Percentiles rank a stretch among this genome's conserved stretches.
These are phyloP conservation scores for Bocquillonia castaneifolia DNA, from an alignment of 441 rosid genomes.

Conservation along the genomic window DNA sequence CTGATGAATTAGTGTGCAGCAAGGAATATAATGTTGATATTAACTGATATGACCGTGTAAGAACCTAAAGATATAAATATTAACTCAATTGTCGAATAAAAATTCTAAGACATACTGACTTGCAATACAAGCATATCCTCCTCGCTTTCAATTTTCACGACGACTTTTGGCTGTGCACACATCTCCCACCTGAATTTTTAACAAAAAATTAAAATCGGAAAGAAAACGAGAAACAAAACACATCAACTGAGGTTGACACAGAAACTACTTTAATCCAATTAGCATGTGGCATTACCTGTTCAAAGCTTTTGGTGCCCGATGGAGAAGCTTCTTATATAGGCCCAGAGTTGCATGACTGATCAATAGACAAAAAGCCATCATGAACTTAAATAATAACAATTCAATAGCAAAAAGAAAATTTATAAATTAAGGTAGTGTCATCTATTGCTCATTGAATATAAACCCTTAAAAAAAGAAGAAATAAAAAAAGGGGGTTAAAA, in stretches of 20 bases:
- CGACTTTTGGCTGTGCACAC: conserved; percentile 93
- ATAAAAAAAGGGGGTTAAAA: background rate
- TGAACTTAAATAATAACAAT: conserved; percentile 7
- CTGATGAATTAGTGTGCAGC: too few relatives aligned
- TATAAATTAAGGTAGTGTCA: too few relatives aligned
- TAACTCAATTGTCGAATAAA: background rate
- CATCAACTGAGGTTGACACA: background rate
- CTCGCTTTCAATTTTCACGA: conserved; percentile 83
- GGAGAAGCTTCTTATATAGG: conserved; percentile 69
- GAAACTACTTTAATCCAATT: background rate
- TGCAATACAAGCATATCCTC: conserved; percentile 85
- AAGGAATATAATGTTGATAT: too few relatives aligned
- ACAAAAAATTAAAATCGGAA: conserved; percentile 2
- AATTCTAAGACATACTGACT: conserved; percentile 42
- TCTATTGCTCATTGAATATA: background rate
- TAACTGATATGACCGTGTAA: too few relatives aligned
- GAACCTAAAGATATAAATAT: background rate
- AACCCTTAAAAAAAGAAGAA: background rate
- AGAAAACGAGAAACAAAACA: background rate
- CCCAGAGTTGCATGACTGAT: conserved; percentile 95
- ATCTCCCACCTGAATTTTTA: conserved; percentile 76
- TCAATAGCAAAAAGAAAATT: background rate
- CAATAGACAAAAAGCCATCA: conserved; percentile 16
- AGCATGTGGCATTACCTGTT: conserved; percentile 41
- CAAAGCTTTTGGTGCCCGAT: conserved; percentile 79